Conservation (phyloP, 2,329 filamentous ascomycete species). For the Rhexocercosporidium sp. region DNA sequence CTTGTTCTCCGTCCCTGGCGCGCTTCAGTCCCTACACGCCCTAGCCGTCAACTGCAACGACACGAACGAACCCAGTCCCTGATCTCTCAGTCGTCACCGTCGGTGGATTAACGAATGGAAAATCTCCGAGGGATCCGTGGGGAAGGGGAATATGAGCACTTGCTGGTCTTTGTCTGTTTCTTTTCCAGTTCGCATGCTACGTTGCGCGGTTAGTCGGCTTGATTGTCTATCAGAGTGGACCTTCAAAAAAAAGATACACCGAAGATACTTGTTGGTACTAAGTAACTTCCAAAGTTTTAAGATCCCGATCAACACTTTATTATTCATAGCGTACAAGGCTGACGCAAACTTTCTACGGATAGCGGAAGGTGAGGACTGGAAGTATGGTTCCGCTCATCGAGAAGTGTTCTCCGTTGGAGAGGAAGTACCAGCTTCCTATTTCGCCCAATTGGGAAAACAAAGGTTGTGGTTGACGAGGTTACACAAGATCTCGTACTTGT, state of each 20-base stretch:
- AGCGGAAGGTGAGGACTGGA: not conserved
- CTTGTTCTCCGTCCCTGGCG: constrained; percentile 16
- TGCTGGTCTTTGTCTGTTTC: not conserved
- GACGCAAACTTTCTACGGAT: not conserved
- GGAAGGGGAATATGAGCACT: not conserved
- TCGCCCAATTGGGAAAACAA: not conserved
- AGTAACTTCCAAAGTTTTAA: not conserved
- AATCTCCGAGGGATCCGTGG: constrained; percentile 22
- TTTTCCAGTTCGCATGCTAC: constrained; percentile 4
- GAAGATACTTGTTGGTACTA: constrained; percentile 16
- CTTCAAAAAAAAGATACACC: constrained; percentile 17
- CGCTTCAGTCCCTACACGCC: constrained; percentile 7
- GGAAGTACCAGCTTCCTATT: not conserved
- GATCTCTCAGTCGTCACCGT: constrained; percentile 2
- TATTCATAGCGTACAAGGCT: constrained; percentile 1
- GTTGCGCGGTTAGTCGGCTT: not conserved
- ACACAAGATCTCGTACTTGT: not conserved
- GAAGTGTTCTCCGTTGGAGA: not conserved
- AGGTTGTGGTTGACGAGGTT: not conserved
- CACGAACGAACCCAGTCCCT: constrained; percentile 1
- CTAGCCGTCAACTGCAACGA: too few relatives aligned
- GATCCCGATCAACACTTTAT: not conserved
- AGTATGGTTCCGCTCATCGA: not conserved
- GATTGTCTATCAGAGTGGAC: constrained; percentile 7
- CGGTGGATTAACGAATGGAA: constrained; percentile 13